Base-by-base conservation (phyloP, 2,329 filamentous ascomycete species). In the Madurella fahalii region DNA sequence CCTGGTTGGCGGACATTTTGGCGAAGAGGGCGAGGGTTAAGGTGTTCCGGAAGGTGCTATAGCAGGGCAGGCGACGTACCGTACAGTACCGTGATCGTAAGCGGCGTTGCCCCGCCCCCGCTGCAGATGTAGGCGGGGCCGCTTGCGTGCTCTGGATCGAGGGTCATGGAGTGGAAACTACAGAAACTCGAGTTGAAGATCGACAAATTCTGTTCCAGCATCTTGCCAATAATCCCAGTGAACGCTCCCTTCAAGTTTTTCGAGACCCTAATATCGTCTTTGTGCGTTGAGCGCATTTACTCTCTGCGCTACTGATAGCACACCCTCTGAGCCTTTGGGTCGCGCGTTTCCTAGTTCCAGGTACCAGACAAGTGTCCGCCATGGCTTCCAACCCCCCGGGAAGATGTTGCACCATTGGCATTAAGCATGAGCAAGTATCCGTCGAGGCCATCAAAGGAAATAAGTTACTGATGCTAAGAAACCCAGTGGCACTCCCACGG, bases 381-480 rank as follows among this genome's bases (percentile, higher is more conserved):
- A 83, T 83, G 80, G 76, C 80, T 37, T 83, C 80, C 2, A 73
- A 80, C 62, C 72, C 74, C 52, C 78, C 79, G 12, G 76, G 65
- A 52, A 62, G 70, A 51, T 83, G 80, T 74, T 83, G 80, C 70
- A 72, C 72, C 32, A 62, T 75, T 51, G 80, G 79, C 56, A 69
- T 78, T 56, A 77, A 74, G 66, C 78, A 81, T 61, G 74, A 79
- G 79, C 81, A 69, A 65, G 79, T 72, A 20, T 16, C 18, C 34
- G 48, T 30, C 15, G 16, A 40, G 44, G n/a, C 20, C n/a, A 20
- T 25, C 31, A n/a, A 34, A 40, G 12, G 41, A 18, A 13, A 25
- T 2, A 42, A 17, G 12, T 44, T 40, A 11, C 39, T 31, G 31
- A 4, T 15, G 16, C 7, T 16, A 39, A n/a, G 9, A 5, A 16